Base-by-base conservation (phyloP, 2,329 filamentous ascomycete genomes). In the Penicillium oxalicum region DNA sequence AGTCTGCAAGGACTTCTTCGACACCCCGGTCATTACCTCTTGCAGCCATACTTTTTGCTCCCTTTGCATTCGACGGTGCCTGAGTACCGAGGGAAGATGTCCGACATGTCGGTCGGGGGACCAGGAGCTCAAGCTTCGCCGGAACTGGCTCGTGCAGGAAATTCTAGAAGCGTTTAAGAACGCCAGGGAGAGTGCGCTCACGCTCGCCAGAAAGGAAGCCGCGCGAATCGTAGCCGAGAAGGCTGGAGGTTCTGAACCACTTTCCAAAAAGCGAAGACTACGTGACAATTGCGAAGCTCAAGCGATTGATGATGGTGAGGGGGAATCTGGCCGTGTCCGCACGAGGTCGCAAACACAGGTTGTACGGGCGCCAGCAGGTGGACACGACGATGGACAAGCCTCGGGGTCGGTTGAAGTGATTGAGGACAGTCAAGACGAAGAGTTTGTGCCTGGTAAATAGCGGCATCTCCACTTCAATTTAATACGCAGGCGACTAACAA, bases 41-140 rank as follows among this genome's bases (percentile, higher is more conserved):
- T 98, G 93, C 72, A 87, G 83, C 46, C 93, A 98, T 67, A 97
- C 93, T 0, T 98, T 98, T 65, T 98, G 93, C 76, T 96, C 91
- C 5, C 74, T 95, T 46, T 98, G 93, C 68, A 97, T 98, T 66
- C 86, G 93, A 28, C 80, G 91, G 54, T 89, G 87, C 52, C 77
- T 98, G 0, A 84, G 85, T 2, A 79, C 81, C 29, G 90, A 96
- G 57, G 87, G 89, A 7, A 90, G 87, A 69, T 98, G 93, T 61
- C 93, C 93, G 0, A 76, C 88, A 1, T 98, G 93, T 70, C 83
- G 89, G 44, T 74, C 81, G 5, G 70, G 75, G 0, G 88, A 95
- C 57, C 90, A 96, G 66, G 89, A 91, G 65, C 79, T 88, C 52
- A 93, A 88, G 66, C 66, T 98, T 58, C 79, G 90, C 50, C 84